These are phyloP conservation scores for Fusarium longipes DNA, from an alignment of 2,329 filamentous ascomycete species.

Conservation along the genomic window DNA sequence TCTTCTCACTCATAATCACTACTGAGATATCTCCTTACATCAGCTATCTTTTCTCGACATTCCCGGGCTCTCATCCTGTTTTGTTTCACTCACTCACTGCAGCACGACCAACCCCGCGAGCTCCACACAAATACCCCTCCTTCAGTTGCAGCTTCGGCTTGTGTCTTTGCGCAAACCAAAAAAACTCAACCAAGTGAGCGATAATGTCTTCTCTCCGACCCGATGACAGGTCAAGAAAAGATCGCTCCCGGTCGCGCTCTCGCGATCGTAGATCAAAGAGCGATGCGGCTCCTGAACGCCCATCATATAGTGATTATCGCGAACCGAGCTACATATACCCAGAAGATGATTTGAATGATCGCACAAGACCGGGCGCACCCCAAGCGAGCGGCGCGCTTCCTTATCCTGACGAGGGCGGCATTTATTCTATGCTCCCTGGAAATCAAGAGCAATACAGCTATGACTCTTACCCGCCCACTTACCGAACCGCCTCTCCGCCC, in stretches of 20 bases:
- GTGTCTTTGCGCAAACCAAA: conserved; percentile 6
- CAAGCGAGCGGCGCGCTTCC: conserved; percentile 51
- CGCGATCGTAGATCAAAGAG: conserved; percentile 51
- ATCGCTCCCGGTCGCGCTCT: conserved; percentile 61
- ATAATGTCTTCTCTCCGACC: conserved; percentile 67
- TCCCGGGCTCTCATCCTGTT: not conserved
- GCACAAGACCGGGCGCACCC: conserved; percentile 49
- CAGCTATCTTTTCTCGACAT: not conserved
- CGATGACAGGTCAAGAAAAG: conserved; percentile 57
- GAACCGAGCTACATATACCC: conserved; percentile 57
- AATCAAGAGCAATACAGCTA: conserved; percentile 54
- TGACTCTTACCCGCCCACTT: conserved; percentile 51
- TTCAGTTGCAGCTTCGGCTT: conserved; percentile 17
- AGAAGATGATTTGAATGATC: conserved; percentile 57
- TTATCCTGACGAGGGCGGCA: conserved; percentile 55
- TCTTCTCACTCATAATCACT: conserved; percentile 10
- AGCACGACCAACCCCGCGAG: conserved; percentile 7
- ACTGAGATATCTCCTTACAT: not conserved
- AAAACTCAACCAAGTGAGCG: not conserved
- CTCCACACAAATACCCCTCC: conserved; percentile 34
- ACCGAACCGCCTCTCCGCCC: conserved; percentile 52
- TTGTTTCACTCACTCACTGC: not conserved
- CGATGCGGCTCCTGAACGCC: conserved; percentile 47
- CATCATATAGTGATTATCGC: conserved; percentile 54
- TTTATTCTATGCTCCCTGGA: conserved; percentile 54